A percentile compares a stretch with the other conserved stretches of the same genome.
Conservation (phyloP, 345 rosid species). For the Lumnitzera racemosa region DNA sequence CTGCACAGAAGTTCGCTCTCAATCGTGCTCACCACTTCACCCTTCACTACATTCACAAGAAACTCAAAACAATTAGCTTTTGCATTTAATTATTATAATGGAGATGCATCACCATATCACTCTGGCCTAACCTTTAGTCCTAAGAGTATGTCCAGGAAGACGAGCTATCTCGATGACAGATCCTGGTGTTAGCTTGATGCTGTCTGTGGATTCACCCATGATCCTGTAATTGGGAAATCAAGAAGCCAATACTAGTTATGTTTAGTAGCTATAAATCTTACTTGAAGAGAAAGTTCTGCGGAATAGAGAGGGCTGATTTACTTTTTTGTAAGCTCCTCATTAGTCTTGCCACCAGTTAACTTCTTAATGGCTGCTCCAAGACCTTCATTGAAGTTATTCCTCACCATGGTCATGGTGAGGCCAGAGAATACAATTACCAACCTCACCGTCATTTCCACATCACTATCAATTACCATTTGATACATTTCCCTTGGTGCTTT, state of each 20-base stretch:
- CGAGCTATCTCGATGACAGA: constrained; percentile 39
- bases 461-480: constrained; percentile 32
- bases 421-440: constrained; percentile 33
- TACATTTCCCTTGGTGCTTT: constrained; percentile 37
- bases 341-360: constrained; percentile 34
- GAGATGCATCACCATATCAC: no score
- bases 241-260: no score
- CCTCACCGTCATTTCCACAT: constrained; percentile 26
- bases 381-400: constrained; percentile 28
- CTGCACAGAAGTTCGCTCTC: constrained; percentile 50
- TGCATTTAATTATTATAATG: background rate
- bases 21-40: constrained; percentile 32
- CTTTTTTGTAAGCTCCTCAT: constrained; percentile 33
- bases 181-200: constrained; percentile 33
- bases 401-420: constrained; percentile 41
- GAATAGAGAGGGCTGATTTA: constrained; percentile 1
- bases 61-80: background rate
- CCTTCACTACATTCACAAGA: constrained; percentile 28
- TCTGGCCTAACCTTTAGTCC: constrained; percentile 23
- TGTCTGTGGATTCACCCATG: constrained; percentile 34
- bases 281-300: no score
- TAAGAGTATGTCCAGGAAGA: constrained; percentile 34
- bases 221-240: constrained; percentile 17
- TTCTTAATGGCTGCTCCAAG: constrained; percentile 37
- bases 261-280: no score